Evolutionary conservation across 805 yeast genomes (phyloP).

Genomic region (Kodamaea nitidulidarum): DNA sequence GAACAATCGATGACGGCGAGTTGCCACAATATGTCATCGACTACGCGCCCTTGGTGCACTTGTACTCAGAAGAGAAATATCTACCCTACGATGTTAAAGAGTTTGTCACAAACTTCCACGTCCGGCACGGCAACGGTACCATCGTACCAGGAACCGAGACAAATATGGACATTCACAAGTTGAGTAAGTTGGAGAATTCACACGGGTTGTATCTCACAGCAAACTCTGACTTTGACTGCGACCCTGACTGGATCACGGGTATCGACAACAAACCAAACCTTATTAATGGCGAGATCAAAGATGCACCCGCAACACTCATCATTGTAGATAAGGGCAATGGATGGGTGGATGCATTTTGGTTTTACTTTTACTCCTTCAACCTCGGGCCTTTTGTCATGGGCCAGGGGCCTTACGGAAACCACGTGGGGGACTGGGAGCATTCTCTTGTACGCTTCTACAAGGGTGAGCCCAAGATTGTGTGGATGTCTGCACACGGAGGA

Average conservation of each 20-base stretch:
- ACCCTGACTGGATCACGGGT: slow-evolving; percentile 88
- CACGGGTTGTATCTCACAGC: slow-evolving; percentile 57
- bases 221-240: slow-evolving; percentile 59
- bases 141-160: slow-evolving; percentile 29
- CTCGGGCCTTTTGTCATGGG: slow-evolving; percentile 98
- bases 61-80: slow-evolving; percentile 85
- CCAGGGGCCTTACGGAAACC: slow-evolving; percentile 94
- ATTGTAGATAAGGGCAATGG: slow-evolving; percentile 93
- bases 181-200: slow-evolving; percentile 28
- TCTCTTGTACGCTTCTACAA: slow-evolving; percentile 77
- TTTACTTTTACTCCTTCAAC: slow-evolving; percentile 90
- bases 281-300: slow-evolving; percentile 61
- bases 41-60: slow-evolving; percentile 72
- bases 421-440: slow-evolving; percentile 98
- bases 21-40: slow-evolving; percentile 63
- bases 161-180: slow-evolving; percentile 27
- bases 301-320: slow-evolving; percentile 78
- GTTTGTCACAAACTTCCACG: slow-evolving; percentile 63
- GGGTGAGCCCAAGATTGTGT: slow-evolving; percentile 75
- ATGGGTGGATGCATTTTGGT: slow-evolving; percentile 95
- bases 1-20: slow-evolving; percentile 46
- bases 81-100: slow-evolving; percentile 76
- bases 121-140: slow-evolving; percentile 50
- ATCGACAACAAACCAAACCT: slow-evolving; percentile 59
- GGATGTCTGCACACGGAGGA: slow-evolving; percentile 99